Evolutionary conservation across 805 yeast species (phyloP), one percentile per base, ranked within the genome.

Genomic region (Ogataea sp.): DNA sequence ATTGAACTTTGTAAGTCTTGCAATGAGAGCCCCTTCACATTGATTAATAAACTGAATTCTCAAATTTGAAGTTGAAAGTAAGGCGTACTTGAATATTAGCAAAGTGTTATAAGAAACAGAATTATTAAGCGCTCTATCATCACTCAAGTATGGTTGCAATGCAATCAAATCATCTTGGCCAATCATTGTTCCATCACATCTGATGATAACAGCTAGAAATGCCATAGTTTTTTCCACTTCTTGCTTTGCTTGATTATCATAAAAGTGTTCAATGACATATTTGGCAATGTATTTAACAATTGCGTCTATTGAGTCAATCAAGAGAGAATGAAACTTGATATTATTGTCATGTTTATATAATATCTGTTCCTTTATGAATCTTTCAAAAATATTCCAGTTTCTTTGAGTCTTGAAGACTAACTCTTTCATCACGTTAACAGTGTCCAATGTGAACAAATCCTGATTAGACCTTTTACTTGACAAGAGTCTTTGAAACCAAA

Each of bases 81-180:
- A 56, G 0, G 76, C 63, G 39, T 67, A 52, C 26, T 68, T 68
- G 43, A 83, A 69, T 3, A 84, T 72, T 38, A 68, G 70, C 39
- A 85, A 59, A 2, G 78, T 66, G 44, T 71, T 68, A 37, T 64
- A 69, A 25, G 78, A 66, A 6, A 70, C 56, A 2, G 62, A 48
- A 20, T 60, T 63, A 2, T 68, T 66, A 2, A 68, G 58, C 2
- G 60, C 53, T 2, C 54, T 41, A 16, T 74, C 80, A 25, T 75
- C 73, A 0, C 74, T 57, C 38, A 87, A 52, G 51, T 71, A 80
- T 0, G 87, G 83, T 49, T 78, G 80, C n/a, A 87, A 55, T 0
- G 81, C 62, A 3, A 73, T 57, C 20, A 87, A 64, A 44, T 83
- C 87, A 38, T 82, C 83, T 46, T 80, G 89, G 0, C 70, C 63